Base-by-base conservation (phyloP, 228 moss, liverwort and hornwort genomes). In the Sphagnum fallax region DNA sequence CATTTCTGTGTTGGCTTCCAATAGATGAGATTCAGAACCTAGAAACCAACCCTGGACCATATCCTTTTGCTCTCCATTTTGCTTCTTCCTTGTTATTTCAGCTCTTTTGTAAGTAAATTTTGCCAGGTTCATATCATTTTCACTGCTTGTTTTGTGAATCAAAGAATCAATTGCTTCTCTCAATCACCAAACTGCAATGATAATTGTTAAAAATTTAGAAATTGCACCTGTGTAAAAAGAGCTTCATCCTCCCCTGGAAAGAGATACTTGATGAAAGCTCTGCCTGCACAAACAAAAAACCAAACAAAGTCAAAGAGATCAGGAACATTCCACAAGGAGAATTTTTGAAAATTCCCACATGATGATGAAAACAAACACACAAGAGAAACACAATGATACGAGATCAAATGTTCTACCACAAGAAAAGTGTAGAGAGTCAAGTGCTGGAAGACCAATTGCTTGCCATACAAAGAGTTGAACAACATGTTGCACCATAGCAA, bases 221-320 rank as follows among this genome's bases (percentile, higher is more conserved):
- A 9, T 51, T 52, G 18, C 12, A 67, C 67, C 53, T 67, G 67
- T 49, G 67, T 67, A 53, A 67, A 67, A 9, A 67, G 52, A 14
- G 67, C 13, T 8, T 67, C 67, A 6, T 67, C 50, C 67, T 67
- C 67, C 50, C 67, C 67, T 52, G 67, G 67, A 67, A 67, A 67
- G 52, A 67, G 16, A 52, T 67, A 67, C 51, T 67, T 67, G 12
- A 67, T 67, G 67, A 67, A 67, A 14, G 49, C 67, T 9, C 67
- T 52, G 13, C 52, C 67, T 67, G 67, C 18, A 8, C 47, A 7
- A 50, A 51, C 5, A 66, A 14, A 15, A 67, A 14, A 67, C 0
- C 47, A 55, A 12, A 55, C 55, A 55, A 32, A 32, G 32, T 32
- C 2, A 32, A 32, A 32, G 32, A 32, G 32, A 32, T 32, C 32